Percentiles rank a stretch among this genome's conserved stretches.
Evolutionary conservation across 2,329 filamentous ascomycete species (phyloP).

Genomic region (Huntiella decipiens): DNA sequence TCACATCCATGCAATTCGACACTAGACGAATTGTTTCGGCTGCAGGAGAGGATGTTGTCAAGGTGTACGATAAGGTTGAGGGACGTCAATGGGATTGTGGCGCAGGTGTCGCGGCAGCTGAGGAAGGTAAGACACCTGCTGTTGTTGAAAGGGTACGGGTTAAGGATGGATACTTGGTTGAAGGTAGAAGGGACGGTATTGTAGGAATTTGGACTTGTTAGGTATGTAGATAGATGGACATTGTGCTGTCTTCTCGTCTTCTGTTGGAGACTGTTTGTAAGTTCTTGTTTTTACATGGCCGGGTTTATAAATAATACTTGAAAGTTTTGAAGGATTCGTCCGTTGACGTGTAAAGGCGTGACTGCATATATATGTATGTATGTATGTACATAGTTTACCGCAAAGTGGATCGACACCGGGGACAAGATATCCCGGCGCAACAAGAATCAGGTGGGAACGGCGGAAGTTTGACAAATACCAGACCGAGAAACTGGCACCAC

Average conservation of each 20-base stretch:
- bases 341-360: too few relatives aligned
- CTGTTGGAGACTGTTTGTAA: too few relatives aligned
- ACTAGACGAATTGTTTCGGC: slow-evolving; percentile 72
- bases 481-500: too few relatives aligned
- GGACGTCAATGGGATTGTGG: slow-evolving; percentile 94
- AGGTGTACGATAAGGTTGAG: slow-evolving; percentile 96
- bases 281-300: too few relatives aligned
- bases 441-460: too few relatives aligned
- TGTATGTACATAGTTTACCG: too few relatives aligned
- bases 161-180: slow-evolving; percentile 83
- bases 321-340: too few relatives aligned
- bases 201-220: slow-evolving; percentile 80
- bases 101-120: slow-evolving; percentile 52
- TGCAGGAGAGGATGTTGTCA: slow-evolving; percentile 81
- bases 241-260: neutral
- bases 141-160: slow-evolving; percentile 74
- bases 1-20: slow-evolving; percentile 98
- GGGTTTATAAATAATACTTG: too few relatives aligned
- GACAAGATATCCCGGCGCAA: too few relatives aligned
- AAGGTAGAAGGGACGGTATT: slow-evolving; percentile 71
- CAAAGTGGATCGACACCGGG: too few relatives aligned
- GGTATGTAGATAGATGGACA: neutral
- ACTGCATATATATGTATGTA: too few relatives aligned
- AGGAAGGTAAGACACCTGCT: slow-evolving; percentile 38
- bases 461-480: too few relatives aligned